Percentiles rank a stretch among this genome's conserved stretches.
These are phyloP conservation scores for Mortierella sp. DNA, from an alignment of 371 early-diverging fungal species.

Conservation along the genomic window DNA sequence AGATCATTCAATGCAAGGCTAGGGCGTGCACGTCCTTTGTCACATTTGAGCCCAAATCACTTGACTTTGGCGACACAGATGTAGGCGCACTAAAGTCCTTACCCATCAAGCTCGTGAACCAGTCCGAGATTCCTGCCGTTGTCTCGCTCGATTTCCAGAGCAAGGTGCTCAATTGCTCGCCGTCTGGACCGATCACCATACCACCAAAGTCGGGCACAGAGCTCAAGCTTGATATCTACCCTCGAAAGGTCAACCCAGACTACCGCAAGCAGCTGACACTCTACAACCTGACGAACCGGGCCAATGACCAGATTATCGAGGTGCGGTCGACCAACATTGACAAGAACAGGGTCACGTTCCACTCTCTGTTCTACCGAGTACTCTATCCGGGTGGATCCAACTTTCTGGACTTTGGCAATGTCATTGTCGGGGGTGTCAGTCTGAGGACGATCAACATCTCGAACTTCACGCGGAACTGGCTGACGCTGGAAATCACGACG, in stretches of 20 bases:
- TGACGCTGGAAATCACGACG: conserved; percentile 71
- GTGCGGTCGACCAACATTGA: conserved; percentile 95
- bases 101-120: conserved; percentile 85
- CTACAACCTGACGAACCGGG: conserved; percentile 88
- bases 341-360: conserved; percentile 94
- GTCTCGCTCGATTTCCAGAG: conserved; percentile 91
- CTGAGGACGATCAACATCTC: conserved; percentile 87
- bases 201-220: conserved; percentile 86
- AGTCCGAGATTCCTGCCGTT: conserved; percentile 87
- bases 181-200: conserved; percentile 82
- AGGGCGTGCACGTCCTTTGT: conserved; percentile 95
- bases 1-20: conserved; percentile 91
- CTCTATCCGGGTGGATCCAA: conserved; percentile 91
- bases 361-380: conserved; percentile 95
- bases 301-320: conserved; percentile 92
- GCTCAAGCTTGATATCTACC: conserved; percentile 94
- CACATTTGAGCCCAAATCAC: conserved; percentile 80
- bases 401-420: conserved; percentile 93
- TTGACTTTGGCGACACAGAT: conserved; percentile 96
- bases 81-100: conserved; percentile 92
- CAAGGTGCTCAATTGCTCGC: conserved; percentile 90
- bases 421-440: conserved; percentile 84
- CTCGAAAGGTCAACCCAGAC: conserved; percentile 97
- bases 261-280: conserved; percentile 97
- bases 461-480: conserved; percentile 77